phyloP scores from a whole-genome alignment of 176 grass and related monocot genomes.

The Paspalum vaginatum region DNA sequence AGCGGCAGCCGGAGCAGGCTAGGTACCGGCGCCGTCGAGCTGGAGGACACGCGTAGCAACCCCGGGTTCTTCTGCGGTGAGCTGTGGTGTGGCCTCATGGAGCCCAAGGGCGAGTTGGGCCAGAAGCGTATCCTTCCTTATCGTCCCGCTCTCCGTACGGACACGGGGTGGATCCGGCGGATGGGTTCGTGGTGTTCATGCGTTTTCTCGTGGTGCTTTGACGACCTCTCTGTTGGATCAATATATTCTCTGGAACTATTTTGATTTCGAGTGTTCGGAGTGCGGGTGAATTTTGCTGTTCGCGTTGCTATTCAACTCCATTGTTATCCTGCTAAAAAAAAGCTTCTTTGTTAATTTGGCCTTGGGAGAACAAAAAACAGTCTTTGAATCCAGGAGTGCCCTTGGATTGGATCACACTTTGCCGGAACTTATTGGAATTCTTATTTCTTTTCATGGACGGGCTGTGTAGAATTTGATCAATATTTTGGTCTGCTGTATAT shows the following conservation, averaged over 20 bases:
- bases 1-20: conserved; percentile 45
- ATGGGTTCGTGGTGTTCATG: not conserved
- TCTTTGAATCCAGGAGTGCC: not conserved
- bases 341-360: not conserved
- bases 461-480: not conserved
- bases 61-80: conserved; percentile 87
- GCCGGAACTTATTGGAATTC: not conserved
- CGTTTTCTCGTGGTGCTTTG: conserved; percentile 11
- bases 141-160: conserved; percentile 10
- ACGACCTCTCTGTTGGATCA: conserved; percentile 25
- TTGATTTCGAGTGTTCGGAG: not conserved
- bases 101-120: conserved; percentile 53
- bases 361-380: not conserved
- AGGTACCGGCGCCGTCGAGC: conserved; percentile 59
- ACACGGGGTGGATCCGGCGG: conserved; percentile 12
- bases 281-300: not conserved
- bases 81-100: conserved; percentile 91
- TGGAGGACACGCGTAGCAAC: conserved; percentile 65
- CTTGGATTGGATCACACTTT: conserved; percentile 10
- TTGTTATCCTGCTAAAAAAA: not conserved
- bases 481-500: conserved; percentile 12
- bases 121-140: conserved; percentile 70
- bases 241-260: conserved; percentile 13
- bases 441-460: not conserved
- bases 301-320: not conserved